phyloP scores from a whole-genome alignment of 2,329 filamentous ascomycete genomes.

The Aspergillus fischeri region DNA sequence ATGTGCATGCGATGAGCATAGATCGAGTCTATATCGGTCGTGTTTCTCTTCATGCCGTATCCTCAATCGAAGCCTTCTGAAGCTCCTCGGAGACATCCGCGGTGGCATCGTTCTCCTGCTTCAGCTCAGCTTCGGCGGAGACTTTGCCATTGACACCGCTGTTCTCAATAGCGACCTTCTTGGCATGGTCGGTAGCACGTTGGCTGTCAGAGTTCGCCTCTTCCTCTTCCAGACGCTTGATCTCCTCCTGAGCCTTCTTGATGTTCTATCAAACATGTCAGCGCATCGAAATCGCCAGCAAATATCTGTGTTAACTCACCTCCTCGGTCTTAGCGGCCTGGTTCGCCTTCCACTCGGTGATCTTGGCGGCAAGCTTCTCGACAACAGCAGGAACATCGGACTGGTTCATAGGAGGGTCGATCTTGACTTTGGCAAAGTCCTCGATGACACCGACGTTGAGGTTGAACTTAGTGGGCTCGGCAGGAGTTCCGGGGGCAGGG shows the following conservation, averaged over 20 bases:
- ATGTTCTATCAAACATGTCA: slow-evolving; percentile 66
- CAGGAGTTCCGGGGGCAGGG: slow-evolving; percentile 47
- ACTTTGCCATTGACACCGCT: slow-evolving; percentile 51
- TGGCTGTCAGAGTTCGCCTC: slow-evolving; percentile 51
- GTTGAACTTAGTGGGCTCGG: slow-evolving; percentile 63
- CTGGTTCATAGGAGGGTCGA: slow-evolving; percentile 84
- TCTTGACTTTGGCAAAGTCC: slow-evolving; percentile 76
- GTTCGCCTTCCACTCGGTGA: slow-evolving; percentile 85
- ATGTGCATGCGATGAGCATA: background rate
- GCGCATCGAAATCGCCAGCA: slow-evolving; percentile 1
- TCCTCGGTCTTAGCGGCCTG: slow-evolving; percentile 86
- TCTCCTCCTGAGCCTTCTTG: slow-evolving; percentile 92
- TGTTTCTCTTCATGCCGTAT: slow-evolving; percentile 36
- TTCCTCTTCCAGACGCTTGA: slow-evolving; percentile 76
- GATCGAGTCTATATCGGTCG: slow-evolving; percentile 7
- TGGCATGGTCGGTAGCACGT: slow-evolving; percentile 47
- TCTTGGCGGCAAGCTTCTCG: slow-evolving; percentile 90
- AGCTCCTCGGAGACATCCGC: slow-evolving; percentile 58
- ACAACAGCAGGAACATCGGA: slow-evolving; percentile 72
- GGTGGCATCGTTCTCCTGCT: slow-evolving; percentile 56
- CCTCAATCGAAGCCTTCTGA: slow-evolving; percentile 58
- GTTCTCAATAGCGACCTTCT: slow-evolving; percentile 51
- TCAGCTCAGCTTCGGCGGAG: slow-evolving; percentile 51
- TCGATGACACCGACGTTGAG: slow-evolving; percentile 88
- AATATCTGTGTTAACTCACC: slow-evolving; percentile 52